Base-by-base conservation (phyloP, 768 basidiomycete genomes). In the Lyophyllum decastes region DNA sequence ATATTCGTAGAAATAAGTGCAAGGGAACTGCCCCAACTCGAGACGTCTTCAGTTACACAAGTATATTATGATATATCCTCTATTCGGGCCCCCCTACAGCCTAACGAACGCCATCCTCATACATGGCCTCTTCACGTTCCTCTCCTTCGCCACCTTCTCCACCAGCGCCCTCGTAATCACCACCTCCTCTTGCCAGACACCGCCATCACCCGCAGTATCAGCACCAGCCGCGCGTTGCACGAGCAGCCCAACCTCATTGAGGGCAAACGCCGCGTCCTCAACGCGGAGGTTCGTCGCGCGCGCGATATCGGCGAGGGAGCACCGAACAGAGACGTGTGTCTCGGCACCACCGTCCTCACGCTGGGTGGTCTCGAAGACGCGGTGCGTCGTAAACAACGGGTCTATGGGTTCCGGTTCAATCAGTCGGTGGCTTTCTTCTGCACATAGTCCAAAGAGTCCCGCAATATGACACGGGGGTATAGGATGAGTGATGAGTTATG, bases 231-330 rank as follows among this genome's bases (percentile, higher is more conserved):
- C 72, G 52, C 82, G 68, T 40, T 79, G 75, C 53, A 72, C 74
- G 17, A 97, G 78, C 53, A 98, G 71, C 26, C 94, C 94, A 58
- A 90, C 88, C 68, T 95, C 94, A 55, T 90, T 88, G 63, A 98
- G 71, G 2, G 95, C 93, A 72, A 93, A 95, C 0, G 93, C 89
- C 0, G 88, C 85, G 69, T 98, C 96, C 54, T 97, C 93, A 0
- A 87, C 70, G 1, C 92, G 83, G 52, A 98, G 75, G 71, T 91
- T 88, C 47, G 92, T 92, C 26, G 88, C 90, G 17, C 78, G 76
- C 1, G 94, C 88, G 55, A 98, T 84, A 34, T 92, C 87, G 9
- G 76, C 77, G n/a, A 98, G 80, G 19, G 88, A 87, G 69, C 90
- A 92, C 21, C 73, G 74, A 25, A 90, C 79, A 41, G 82, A 76